phyloP scores from a whole-genome alignment of 2,329 filamentous ascomycete species.

The Leptographium wingfieldii region DNA sequence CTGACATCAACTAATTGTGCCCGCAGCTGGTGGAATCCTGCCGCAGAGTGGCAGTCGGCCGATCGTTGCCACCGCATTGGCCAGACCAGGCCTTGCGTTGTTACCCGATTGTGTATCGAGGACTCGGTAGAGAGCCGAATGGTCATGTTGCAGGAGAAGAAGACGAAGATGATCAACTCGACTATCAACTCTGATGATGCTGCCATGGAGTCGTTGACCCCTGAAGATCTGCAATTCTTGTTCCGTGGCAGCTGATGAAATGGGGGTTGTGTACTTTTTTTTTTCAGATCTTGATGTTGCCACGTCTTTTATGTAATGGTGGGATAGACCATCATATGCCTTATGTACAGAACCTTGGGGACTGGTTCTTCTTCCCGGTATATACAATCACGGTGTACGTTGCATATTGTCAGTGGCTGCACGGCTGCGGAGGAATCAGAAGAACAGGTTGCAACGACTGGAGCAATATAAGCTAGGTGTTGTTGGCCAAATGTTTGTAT shows the following conservation, averaged over 20 bases:
- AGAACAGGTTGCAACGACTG: too few relatives aligned
- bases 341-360: too few relatives aligned
- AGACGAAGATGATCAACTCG: conserved; percentile 93
- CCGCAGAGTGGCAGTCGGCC: conserved; percentile 97
- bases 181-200: conserved; percentile 90
- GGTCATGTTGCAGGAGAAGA: conserved; percentile 94
- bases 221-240: conserved; percentile 90
- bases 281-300: background rate
- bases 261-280: background rate
- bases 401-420: too few relatives aligned
- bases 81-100: conserved; percentile 83
- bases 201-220: conserved; percentile 81
- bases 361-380: too few relatives aligned
- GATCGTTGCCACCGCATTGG: conserved; percentile 92
- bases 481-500: too few relatives aligned
- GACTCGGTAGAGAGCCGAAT: conserved; percentile 95
- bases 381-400: too few relatives aligned
- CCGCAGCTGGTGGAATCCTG: conserved; percentile 96
- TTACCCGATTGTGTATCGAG: conserved; percentile 90
- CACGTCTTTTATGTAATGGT: background rate
- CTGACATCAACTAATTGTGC: conserved; percentile 13
- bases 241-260: conserved; percentile 54
- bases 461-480: too few relatives aligned
- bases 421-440: too few relatives aligned
- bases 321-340: too few relatives aligned